Percentiles rank a stretch among this genome's conserved stretches.
Conservation (phyloP, 495 filamentous ascomycete genomes). For the Rhypophila decipiens region DNA sequence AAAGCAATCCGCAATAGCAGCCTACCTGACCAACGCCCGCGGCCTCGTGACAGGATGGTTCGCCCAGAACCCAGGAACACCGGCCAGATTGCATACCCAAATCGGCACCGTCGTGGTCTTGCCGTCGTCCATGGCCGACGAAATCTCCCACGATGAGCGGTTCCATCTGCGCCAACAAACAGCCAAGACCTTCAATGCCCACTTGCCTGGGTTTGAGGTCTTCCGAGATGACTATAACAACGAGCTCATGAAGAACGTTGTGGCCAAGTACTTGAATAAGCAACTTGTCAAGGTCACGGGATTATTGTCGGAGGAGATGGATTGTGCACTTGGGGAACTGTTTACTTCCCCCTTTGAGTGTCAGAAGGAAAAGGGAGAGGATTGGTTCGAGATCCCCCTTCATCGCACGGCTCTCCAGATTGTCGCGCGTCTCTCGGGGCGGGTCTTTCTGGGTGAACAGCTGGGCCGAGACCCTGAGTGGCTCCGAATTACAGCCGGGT, state of each 20-base stretch:
- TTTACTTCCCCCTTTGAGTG: not conserved
- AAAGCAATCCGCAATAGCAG: too few species aligned
- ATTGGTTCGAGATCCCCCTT: slow-evolving; percentile 21
- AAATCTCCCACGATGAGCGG: too few species aligned
- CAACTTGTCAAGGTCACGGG: slow-evolving; percentile 21
- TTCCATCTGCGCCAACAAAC: too few species aligned
- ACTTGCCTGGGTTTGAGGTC: slow-evolving; percentile 42
- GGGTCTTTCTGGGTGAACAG: slow-evolving; percentile 42
- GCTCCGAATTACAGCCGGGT: slow-evolving; percentile 34
- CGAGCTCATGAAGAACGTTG: slow-evolving; percentile 36
- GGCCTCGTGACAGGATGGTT: too few species aligned
- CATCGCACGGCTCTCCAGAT: slow-evolving; percentile 19
- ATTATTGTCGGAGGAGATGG: slow-evolving; percentile 37
- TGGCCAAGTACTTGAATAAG: slow-evolving; percentile 40
- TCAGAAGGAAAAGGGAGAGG: slow-evolving; percentile 7
- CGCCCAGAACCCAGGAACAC: too few species aligned
- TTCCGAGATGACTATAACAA: slow-evolving; percentile 22
- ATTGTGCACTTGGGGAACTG: slow-evolving; percentile 6
- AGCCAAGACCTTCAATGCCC: slow-evolving; percentile 39
- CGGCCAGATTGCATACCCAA: too few species aligned
- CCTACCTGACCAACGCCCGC: too few species aligned
- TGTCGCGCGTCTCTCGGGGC: slow-evolving; percentile 37
- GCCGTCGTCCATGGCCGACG: too few species aligned
- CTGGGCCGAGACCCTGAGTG: slow-evolving; percentile 40
- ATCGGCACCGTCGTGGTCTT: too few species aligned